A percentile compares a stretch with the other conserved stretches of the same genome.
Conservation (phyloP, 257 asterid species). For the Ehretia macrophylla region DNA sequence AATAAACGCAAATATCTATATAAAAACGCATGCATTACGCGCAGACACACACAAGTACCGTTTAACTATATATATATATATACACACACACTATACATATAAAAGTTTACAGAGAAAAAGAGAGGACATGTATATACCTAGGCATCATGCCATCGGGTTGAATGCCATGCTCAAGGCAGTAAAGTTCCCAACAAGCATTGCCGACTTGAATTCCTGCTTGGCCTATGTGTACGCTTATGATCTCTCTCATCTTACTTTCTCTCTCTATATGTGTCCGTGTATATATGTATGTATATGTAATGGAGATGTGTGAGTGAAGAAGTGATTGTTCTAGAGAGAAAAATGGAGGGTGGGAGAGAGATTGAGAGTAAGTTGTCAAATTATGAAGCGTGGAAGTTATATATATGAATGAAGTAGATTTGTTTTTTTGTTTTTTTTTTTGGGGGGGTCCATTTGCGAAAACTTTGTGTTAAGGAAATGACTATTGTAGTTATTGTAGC, state of each 20-base stretch:
- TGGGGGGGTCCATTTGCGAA: too few relatives aligned
- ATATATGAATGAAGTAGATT: too few relatives aligned
- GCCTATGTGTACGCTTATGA: slow-evolving; percentile 40
- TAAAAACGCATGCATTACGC: not conserved
- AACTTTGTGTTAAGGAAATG: too few relatives aligned
- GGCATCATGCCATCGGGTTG: slow-evolving; percentile 46
- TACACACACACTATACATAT: too few relatives aligned
- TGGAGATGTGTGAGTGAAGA: not conserved
- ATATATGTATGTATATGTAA: too few relatives aligned
- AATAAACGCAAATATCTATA: not conserved
- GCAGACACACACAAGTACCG: too few relatives aligned
- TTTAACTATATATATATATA: too few relatives aligned
- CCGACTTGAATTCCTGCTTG: slow-evolving; percentile 52
- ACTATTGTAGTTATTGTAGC: too few relatives aligned
- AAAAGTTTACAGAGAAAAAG: not conserved
- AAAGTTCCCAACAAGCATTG: slow-evolving; percentile 41
- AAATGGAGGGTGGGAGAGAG: not conserved
- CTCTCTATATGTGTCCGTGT: not conserved
- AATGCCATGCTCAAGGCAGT: slow-evolving; percentile 40
- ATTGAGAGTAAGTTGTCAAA: too few relatives aligned
- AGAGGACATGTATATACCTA: slow-evolving; percentile 9
- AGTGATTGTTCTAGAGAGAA: not conserved
- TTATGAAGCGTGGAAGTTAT: too few relatives aligned
- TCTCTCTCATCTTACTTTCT: slow-evolving; percentile 24
- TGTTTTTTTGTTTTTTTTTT: too few relatives aligned